Evolutionary conservation across 768 basidiomycete species (phyloP).

Genomic region (Trametopsis cervina): DNA sequence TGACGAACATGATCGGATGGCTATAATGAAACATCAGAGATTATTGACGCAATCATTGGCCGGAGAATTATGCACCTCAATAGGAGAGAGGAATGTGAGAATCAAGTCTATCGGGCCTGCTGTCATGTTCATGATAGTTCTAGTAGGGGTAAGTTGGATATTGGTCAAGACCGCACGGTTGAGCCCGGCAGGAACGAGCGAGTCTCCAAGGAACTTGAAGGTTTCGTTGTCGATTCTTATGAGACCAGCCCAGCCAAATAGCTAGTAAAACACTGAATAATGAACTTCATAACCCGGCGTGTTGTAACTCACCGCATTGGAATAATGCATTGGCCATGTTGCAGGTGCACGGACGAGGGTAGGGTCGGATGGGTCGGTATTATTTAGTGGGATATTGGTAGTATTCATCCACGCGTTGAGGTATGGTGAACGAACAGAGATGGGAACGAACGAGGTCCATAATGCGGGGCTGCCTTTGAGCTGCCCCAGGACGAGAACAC

Average conservation of each 20-base stretch:
- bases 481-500: no score
- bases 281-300: no score
- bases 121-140: conserved; percentile 24
- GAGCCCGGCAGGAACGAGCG: background rate
- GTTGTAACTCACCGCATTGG: no score
- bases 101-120: conserved; percentile 31
- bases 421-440: conserved; percentile 57
- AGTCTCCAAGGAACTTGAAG: conserved; percentile 15
- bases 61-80: conserved; percentile 24
- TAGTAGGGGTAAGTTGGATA: conserved; percentile 28
- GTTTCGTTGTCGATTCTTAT: conserved; percentile 10
- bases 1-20: conserved; percentile 30
- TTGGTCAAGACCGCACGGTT: conserved; percentile 15
- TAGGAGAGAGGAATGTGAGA: conserved; percentile 32
- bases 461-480: conserved; percentile 1
- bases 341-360: conserved; percentile 36
- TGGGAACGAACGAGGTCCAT: conserved; percentile 38
- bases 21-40: conserved; percentile 11
- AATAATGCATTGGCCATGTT: conserved; percentile 57
- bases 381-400: conserved; percentile 23
- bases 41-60: background rate
- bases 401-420: conserved; percentile 47
- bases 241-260: conserved; percentile 8
- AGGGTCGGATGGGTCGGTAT: background rate
- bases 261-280: background rate